Percentiles rank a stretch among this genome's conserved stretches.
phyloP scores from a whole-genome alignment of 768 basidiomycete genomes.

The Strobilomyces echinocephalus region DNA sequence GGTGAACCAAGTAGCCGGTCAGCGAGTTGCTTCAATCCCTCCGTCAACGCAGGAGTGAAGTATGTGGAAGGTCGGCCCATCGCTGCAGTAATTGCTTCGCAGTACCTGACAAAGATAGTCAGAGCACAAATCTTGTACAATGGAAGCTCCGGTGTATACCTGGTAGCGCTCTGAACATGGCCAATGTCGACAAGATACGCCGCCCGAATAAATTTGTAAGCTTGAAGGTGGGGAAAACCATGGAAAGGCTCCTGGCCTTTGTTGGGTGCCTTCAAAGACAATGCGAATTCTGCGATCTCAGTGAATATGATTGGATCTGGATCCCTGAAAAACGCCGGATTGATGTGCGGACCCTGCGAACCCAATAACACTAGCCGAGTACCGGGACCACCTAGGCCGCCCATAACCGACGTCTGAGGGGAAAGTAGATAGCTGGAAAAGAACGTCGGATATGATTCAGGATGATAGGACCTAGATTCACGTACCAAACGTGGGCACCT shows the following conservation, averaged over 20 bases:
- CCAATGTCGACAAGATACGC: slow-evolving; percentile 75
- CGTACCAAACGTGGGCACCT: slow-evolving; percentile 89
- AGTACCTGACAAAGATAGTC: slow-evolving; percentile 59
- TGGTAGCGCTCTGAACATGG: slow-evolving; percentile 67
- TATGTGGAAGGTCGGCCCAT: slow-evolving; percentile 61
- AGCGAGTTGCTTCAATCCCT: slow-evolving; percentile 71
- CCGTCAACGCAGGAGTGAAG: slow-evolving; percentile 59
- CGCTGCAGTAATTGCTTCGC: slow-evolving; percentile 77
- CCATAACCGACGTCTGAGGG: slow-evolving; percentile 70
- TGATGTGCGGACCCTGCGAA: slow-evolving; percentile 50
- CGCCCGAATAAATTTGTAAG: slow-evolving; percentile 82
- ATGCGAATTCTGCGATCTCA: slow-evolving; percentile 88
- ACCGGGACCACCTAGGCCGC: slow-evolving; percentile 62
- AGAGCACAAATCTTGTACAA: neutral
- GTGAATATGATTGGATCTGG: slow-evolving; percentile 77
- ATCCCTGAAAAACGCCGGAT: slow-evolving; percentile 55
- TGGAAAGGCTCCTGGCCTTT: slow-evolving; percentile 86
- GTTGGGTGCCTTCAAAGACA: slow-evolving; percentile 61
- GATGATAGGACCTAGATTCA: neutral
- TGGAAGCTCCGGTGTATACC: slow-evolving; percentile 39
- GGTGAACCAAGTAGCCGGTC: slow-evolving; percentile 74
- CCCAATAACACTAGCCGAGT: slow-evolving; percentile 72
- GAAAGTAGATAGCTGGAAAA: slow-evolving; percentile 75
- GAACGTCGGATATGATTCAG: slow-evolving; percentile 2
- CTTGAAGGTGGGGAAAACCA: slow-evolving; percentile 82